Conservation (phyloP, 2,329 filamentous ascomycete genomes). For the Aspergillus sp. region DNA sequence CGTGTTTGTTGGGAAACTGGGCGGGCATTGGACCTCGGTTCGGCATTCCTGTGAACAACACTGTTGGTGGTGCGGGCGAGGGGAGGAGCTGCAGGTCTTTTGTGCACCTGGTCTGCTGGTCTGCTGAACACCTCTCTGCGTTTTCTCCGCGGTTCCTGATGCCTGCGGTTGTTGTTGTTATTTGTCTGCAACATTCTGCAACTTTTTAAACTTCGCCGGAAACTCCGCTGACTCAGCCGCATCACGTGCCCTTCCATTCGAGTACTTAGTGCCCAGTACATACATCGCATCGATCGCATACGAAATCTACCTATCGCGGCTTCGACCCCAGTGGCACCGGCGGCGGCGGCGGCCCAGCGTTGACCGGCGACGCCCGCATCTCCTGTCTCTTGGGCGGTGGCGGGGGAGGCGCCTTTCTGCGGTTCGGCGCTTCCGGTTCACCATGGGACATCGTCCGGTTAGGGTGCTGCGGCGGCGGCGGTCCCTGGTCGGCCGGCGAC, state of each 20-base stretch:
- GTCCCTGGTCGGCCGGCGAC: slow-evolving; percentile 18
- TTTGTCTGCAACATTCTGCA: too few species aligned
- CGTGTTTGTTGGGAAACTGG: slow-evolving; percentile 9
- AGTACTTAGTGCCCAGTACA: too few species aligned
- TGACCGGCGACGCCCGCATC: slow-evolving; percentile 30
- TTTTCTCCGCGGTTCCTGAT: too few species aligned
- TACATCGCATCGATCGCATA: slow-evolving; percentile 7
- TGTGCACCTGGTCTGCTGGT: too few species aligned
- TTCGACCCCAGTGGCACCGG: slow-evolving; percentile 51
- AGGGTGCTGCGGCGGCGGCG: slow-evolving; percentile 15
- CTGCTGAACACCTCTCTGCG: too few species aligned
- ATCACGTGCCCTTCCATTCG: too few species aligned
- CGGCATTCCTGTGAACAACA: too few species aligned
- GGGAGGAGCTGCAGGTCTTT: too few species aligned
- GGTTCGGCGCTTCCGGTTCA: slow-evolving; percentile 23
- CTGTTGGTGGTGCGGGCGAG: too few species aligned
- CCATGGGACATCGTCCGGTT: slow-evolving; percentile 17
- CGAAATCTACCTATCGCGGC: slow-evolving; percentile 37
- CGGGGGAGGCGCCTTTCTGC: slow-evolving; percentile 46
- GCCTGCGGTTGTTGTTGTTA: too few species aligned
- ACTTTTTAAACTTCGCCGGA: too few species aligned
- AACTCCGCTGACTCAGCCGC: too few species aligned
- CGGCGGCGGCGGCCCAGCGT: slow-evolving; percentile 35
- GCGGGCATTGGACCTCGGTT: slow-evolving; percentile 7
- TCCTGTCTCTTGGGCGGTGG: slow-evolving; percentile 50